phyloP scores from a whole-genome alignment of 805 yeast species.

The Metschnikowia amazonensis region DNA sequence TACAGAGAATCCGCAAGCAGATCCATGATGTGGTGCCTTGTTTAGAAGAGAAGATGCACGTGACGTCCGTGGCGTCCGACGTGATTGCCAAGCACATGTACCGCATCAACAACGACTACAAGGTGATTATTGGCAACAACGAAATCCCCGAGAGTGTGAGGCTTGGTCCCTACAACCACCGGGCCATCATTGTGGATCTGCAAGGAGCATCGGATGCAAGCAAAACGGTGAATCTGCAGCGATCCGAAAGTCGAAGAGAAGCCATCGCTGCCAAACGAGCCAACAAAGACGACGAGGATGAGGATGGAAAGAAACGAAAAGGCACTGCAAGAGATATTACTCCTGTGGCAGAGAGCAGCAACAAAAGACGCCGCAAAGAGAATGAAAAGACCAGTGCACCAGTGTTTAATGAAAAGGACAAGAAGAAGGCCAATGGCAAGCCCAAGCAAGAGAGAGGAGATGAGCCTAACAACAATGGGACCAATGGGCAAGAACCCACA shows the following conservation, averaged over 20 bases:
- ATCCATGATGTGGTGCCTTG: conserved; percentile 80
- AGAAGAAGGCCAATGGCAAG: conserved; percentile 22
- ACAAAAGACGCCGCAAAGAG: conserved; percentile 14
- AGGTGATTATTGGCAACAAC: conserved; percentile 59
- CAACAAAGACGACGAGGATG: conserved; percentile 36
- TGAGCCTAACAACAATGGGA: conserved; percentile 8
- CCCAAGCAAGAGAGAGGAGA: conserved; percentile 20
- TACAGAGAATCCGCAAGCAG: conserved; percentile 41
- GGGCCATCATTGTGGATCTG: conserved; percentile 73
- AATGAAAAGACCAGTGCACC: conserved; percentile 12
- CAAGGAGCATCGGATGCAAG: conserved; percentile 43
- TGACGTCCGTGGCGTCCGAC: conserved; percentile 86
- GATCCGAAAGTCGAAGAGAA: conserved; percentile 85
- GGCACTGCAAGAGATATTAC: conserved; percentile 21
- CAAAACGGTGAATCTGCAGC: conserved; percentile 65
- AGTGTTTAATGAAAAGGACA: conserved; percentile 10
- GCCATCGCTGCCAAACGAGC: conserved; percentile 89
- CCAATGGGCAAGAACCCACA: conserved; percentile 56
- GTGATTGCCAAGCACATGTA: conserved; percentile 61
- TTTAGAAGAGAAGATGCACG: conserved; percentile 95
- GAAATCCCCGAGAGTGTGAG: conserved; percentile 82
- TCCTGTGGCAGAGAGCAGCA: conserved; percentile 17
- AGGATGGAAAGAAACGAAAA: conserved; percentile 18
- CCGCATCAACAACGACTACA: conserved; percentile 78
- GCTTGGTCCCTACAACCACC: conserved; percentile 79